Percentiles rank a stretch among this genome's conserved stretches.
Evolutionary conservation across 1,284 basidiomycete species (phyloP).

Genomic region (Stygiomarasmius scandens): DNA sequence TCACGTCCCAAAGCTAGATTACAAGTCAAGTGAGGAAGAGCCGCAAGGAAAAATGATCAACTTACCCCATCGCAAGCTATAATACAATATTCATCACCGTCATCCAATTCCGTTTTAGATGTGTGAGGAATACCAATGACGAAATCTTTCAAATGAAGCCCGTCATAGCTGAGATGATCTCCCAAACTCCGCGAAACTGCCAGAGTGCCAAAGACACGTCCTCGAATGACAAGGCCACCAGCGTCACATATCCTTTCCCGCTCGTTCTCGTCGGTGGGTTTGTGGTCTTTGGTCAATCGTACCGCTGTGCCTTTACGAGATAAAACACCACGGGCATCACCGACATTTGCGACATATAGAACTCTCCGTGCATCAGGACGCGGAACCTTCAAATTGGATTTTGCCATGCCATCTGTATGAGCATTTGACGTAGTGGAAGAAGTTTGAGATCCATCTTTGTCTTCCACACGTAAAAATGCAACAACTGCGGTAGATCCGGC

Average conservation of each 20-base stretch:
- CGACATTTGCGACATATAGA: constrained; percentile 86
- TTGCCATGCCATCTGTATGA: not conserved
- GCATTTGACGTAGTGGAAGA: constrained; percentile 11
- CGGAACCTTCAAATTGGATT: constrained; percentile 26
- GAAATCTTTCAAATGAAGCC: constrained; percentile 79
- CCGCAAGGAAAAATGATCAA: constrained; percentile 18
- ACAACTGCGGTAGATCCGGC: constrained; percentile 87
- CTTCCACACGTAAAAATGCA: constrained; percentile 80
- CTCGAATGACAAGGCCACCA: constrained; percentile 88
- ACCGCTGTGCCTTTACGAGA: constrained; percentile 79
- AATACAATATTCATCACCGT: constrained; percentile 82
- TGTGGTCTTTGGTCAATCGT: constrained; percentile 87
- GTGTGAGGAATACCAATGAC: constrained; percentile 90
- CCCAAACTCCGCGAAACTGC: constrained; percentile 85
- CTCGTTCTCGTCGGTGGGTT: constrained; percentile 84
- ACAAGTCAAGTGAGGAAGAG: constrained; percentile 9
- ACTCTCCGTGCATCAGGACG: constrained; percentile 53
- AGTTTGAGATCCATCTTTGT: constrained; percentile 42
- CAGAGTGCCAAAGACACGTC: constrained; percentile 84
- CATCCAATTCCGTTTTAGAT: constrained; percentile 76
- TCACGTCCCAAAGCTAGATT: constrained; percentile 81
- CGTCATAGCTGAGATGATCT: constrained; percentile 56
- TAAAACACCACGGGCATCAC: constrained; percentile 77
- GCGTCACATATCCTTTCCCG: constrained; percentile 86
- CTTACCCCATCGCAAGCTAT: constrained; percentile 86